Base-by-base conservation (phyloP, 169 alveolate species). In the Miamiensis avidus region DNA sequence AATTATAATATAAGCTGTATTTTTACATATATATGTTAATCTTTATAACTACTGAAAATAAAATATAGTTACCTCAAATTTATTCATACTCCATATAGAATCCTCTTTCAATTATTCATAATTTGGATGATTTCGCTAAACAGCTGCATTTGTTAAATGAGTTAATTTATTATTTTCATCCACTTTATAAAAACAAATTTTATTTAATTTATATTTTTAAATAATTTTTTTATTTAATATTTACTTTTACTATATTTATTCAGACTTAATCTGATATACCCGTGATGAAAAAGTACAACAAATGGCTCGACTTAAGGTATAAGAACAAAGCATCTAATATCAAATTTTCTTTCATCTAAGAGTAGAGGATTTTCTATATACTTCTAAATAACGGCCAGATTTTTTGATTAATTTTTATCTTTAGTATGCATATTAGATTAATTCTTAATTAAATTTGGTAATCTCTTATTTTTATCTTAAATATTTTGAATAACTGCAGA, bases 341-440 rank as follows among this genome's bases (percentile, higher is more conserved):
- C 98, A 78, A 96, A 94, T 86, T 96, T 96, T 82, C 96, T 91
- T 33, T 93, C 94, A 74, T 94, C 89, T 34, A 94, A 84, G 28
- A 96, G 91, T 15, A 96, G 84, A 0, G 97, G 98, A 49, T 89
- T 93, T 74, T 93, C 93, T 74, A 96, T 91, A 85, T 96, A 96
- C 83, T 92, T 92, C 87, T 96, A 91, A 0, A 94, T 86, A 65
- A 96, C 92, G 31, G 90, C 91, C n/a, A n/a, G n/a, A n/a, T n/a
- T n/a, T n/a, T n/a, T n/a, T n/a, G n/a, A n/a, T n/a, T n/a, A n/a
- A n/a, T n/a, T n/a, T n/a, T n/a, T n/a, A n/a, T n/a, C n/a, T n/a
- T n/a, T n/a, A n/a, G n/a, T n/a, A n/a, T n/a, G n/a, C n/a, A n/a
- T n/a, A n/a, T n/a, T n/a, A n/a, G n/a, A n/a, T n/a, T n/a, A n/a